Conservation (phyloP, 257 asterid species). For the Gentiana dahurica region DNA sequence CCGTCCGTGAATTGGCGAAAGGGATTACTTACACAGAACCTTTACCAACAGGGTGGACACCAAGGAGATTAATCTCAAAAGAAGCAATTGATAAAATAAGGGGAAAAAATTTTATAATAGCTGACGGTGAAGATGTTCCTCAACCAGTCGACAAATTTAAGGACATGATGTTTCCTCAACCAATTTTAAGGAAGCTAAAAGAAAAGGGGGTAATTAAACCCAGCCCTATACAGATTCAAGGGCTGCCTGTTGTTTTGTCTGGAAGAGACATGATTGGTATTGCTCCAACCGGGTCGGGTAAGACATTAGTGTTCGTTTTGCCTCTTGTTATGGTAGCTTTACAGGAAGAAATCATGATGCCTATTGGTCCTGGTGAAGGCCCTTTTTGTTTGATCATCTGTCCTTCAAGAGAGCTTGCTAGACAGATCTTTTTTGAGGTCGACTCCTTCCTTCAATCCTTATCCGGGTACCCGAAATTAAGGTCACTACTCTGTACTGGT, state of each 20-base stretch:
- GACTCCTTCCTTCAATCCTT: too few species aligned
- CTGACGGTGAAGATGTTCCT: constrained; percentile 70
- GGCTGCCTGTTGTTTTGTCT: constrained; percentile 37
- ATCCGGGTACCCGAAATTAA: too few species aligned
- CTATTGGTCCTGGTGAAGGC: not conserved
- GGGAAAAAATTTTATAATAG: constrained; percentile 78
- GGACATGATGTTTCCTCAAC: constrained; percentile 85
- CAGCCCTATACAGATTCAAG: constrained; percentile 87
- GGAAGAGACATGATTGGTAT: constrained; percentile 69
- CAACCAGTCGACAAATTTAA: constrained; percentile 73
- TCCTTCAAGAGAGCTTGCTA: too few species aligned
- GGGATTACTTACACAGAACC: constrained; percentile 50
- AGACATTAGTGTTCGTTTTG: constrained; percentile 69
- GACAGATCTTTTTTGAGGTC: too few species aligned
- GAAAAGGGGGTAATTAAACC: constrained; percentile 80
- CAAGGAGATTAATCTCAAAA: constrained; percentile 46
- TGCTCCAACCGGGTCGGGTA: constrained; percentile 63
- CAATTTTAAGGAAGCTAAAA: constrained; percentile 53
- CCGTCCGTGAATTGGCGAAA: constrained; percentile 41
- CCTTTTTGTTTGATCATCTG: not conserved
- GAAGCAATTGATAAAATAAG: constrained; percentile 63
- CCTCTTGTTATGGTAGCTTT: constrained; percentile 76
- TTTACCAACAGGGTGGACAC: constrained; percentile 70
- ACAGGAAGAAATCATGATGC: constrained; percentile 76
- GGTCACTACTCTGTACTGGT: too few species aligned